Evolutionary conservation across 2,329 filamentous ascomycete genomes (phyloP), one percentile per base, ranked within the genome.

Genomic region (Tricladium varicosporioides): DNA sequence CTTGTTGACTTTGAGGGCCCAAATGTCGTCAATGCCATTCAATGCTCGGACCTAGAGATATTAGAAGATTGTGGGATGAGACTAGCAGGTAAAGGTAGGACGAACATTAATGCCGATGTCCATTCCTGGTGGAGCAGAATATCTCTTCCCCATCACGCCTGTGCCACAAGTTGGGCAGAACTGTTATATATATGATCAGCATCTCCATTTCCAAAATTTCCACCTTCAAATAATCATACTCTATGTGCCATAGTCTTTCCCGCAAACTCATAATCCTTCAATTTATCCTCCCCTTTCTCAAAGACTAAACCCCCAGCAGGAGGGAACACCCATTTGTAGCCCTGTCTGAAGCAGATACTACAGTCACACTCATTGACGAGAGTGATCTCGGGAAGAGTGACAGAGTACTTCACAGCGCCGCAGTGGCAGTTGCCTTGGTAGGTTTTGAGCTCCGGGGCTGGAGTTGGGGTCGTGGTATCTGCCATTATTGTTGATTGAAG

Each of bases 311-410:
- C 58, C 36, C 69, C 65, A 2, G 61, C 60, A 3, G 71, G 55
- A 18, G 50, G 67, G 33, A 73, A 67, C 16, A 71, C 47, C 67
- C 71, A 78, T 40, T 78, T 66, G 45, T 76, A 76, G 14, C 71
- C 77, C 66, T 79, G 80, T 63, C 75, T 80, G 64, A 61, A 65
- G 68, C 87, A 87, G 61, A 87, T 81, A 72, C 84, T 88, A 73
- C 88, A 90, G 70, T 86, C 85, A 72, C 87, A 88, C 65, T 81
- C 76, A 4, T 71, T 67, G 5, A 77, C 78, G 4, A 76, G 70
- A 64, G 81, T 82, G 59, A 89, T 77, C 67, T 87, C 82, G 18
- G 84, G 81, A 11, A 84, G 47, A 2, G 73, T 68, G 53, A 75
- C 65, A 65, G 80, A 79, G 66, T 78, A 85, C 60, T 81, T 72